Percentiles rank a stretch among this genome's conserved stretches.
Evolutionary conservation across 2,329 filamentous ascomycete genomes (phyloP).

Genomic region (Aspergillus sclerotialis): DNA sequence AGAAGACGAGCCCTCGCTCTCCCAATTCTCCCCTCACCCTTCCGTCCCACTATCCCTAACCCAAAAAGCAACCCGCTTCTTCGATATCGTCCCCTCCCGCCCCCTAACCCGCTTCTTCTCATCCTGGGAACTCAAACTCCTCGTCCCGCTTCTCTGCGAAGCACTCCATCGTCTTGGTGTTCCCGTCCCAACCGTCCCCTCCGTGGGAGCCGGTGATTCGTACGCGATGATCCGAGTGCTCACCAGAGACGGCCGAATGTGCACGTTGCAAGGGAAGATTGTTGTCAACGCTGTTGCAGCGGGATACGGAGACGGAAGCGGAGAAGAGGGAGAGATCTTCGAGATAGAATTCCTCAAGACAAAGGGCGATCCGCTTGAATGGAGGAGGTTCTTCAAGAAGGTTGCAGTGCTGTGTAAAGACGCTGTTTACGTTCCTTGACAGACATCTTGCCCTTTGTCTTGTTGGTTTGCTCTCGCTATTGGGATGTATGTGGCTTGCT

Average conservation of each 20-base stretch:
- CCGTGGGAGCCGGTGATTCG: constrained; percentile 42
- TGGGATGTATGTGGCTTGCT: no score
- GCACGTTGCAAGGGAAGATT: constrained; percentile 38
- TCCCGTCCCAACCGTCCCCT: constrained; percentile 50
- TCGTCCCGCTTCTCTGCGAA: constrained; percentile 72
- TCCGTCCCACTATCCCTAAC: constrained; percentile 77
- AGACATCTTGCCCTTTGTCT: no score
- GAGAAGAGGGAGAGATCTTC: no score
- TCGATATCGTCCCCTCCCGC: constrained; percentile 82
- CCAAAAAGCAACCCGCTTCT: constrained; percentile 80
- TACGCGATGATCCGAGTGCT: constrained; percentile 65
- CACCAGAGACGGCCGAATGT: constrained; percentile 52
- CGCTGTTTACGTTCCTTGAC: no score
- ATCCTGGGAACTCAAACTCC: constrained; percentile 62
- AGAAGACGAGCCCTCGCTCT: constrained; percentile 74
- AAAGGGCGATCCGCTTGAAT: constrained; percentile 93
- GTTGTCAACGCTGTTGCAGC: constrained; percentile 39
- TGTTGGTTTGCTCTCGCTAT: no score
- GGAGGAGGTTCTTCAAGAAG: constrained; percentile 95
- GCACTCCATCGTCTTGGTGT: constrained; percentile 82
- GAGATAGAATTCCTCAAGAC: constrained; percentile 90
- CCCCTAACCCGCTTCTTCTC: constrained; percentile 91
- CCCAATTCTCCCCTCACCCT: constrained; percentile 75
- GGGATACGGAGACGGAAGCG: no score
- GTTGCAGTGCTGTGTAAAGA: constrained; percentile 83